These are phyloP conservation scores for Melampsora abietis-canadensis DNA, from an alignment of 1,284 basidiomycete genomes.

Conservation along the genomic window DNA sequence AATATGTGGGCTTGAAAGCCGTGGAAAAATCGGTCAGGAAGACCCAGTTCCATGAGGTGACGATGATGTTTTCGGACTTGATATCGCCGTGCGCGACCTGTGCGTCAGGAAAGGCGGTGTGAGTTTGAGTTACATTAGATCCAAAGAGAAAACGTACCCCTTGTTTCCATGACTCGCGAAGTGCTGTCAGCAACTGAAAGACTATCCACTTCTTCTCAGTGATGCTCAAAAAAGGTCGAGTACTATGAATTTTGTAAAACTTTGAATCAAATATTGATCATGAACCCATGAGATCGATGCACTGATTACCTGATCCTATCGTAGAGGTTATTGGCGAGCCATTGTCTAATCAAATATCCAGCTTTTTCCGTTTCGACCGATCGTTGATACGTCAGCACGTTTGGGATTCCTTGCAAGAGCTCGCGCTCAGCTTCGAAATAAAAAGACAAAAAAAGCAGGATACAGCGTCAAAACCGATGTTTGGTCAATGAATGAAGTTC, in stretches of 20 bases:
- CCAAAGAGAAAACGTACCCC: conserved; percentile 53
- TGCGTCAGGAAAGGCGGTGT: background rate
- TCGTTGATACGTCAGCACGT: conserved; percentile 83
- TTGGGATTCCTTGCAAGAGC: conserved; percentile 74
- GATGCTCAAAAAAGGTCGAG: conserved; percentile 82
- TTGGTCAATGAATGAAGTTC: background rate
- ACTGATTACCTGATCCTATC: conserved; percentile 84
- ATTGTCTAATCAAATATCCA: conserved; percentile 90
- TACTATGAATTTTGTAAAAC: conserved; percentile 59
- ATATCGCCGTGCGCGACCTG: conserved; percentile 93
- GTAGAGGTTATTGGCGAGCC: conserved; percentile 90
- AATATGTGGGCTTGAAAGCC: conserved; percentile 84
- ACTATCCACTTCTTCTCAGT: conserved; percentile 99
- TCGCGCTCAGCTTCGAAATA: conserved; percentile 65
- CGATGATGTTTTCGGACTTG: conserved; percentile 95
- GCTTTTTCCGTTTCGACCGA: conserved; percentile 95
- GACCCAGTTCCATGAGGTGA: conserved; percentile 92
- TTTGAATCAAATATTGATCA: background rate
- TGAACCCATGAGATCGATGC: background rate
- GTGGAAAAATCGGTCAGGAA: conserved; percentile 95
- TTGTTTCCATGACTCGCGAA: conserved; percentile 75
- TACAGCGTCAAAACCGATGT: background rate
- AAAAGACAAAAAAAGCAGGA: background rate
- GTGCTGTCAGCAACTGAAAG: conserved; percentile 82
- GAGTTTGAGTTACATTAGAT: background rate